Evolutionary conservation across 176 grass and related monocot genomes (phyloP).

Genomic region (Rhynchospora breviuscula): DNA sequence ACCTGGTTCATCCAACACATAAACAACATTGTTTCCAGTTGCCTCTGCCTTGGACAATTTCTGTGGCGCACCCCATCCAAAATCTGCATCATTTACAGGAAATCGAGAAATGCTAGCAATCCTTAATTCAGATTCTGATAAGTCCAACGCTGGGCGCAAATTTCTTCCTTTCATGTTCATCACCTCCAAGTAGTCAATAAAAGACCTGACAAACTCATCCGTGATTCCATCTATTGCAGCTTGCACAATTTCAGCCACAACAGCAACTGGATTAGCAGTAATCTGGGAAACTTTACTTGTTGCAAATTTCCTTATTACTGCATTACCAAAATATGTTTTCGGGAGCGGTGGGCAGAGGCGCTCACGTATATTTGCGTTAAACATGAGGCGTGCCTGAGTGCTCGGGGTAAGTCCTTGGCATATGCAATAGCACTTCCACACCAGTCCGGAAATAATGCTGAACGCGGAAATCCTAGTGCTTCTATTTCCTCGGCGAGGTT

Average conservation of each 20-base stretch:
- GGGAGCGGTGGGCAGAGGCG: slow-evolving; percentile 13
- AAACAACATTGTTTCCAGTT: not conserved
- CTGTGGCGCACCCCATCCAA: not conserved
- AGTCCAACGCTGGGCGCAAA: not conserved
- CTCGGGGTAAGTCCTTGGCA: not conserved
- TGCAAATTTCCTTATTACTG: not conserved
- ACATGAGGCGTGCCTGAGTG: not conserved
- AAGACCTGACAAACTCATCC: slow-evolving; percentile 5
- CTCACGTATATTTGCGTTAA: not conserved
- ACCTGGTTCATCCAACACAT: not conserved
- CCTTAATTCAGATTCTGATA: not conserved
- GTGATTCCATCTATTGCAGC: not conserved
- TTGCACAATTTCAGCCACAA: not conserved
- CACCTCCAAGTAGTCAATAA: not conserved
- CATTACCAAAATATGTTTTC: slow-evolving; percentile 12
- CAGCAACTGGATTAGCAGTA: not conserved
- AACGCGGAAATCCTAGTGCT: slow-evolving; percentile 11
- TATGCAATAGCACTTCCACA: slow-evolving; percentile 25
- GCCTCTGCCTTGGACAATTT: not conserved
- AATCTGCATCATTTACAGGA: not conserved
- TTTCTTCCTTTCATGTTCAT: not conserved
- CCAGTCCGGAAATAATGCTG: slow-evolving; percentile 1
- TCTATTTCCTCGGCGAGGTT: not conserved
- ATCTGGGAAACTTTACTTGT: not conserved
- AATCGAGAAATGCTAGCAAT: not conserved